Conservation (phyloP, 208 protist species). For the Phytomonas serpens region DNA sequence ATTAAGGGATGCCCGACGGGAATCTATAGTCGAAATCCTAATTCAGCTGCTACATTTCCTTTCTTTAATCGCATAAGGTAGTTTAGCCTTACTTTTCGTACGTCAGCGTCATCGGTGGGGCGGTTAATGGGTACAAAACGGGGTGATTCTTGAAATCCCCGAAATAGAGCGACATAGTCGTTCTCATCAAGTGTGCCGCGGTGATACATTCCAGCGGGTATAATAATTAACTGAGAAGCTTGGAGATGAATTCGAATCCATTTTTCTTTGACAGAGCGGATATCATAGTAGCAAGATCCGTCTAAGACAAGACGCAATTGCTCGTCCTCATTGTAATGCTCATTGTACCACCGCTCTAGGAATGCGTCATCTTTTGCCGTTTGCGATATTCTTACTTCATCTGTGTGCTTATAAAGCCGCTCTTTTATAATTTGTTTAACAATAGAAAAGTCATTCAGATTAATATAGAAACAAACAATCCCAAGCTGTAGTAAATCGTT, state of each 20-base stretch:
- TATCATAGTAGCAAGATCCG: conserved; percentile 89
- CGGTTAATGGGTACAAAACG: conserved; percentile 79
- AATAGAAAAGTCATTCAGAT: conserved; percentile 77
- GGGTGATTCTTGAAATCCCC: conserved; percentile 71
- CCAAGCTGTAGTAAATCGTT: conserved; percentile 76
- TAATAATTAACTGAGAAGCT: conserved; percentile 75
- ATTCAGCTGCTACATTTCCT: conserved; percentile 72
- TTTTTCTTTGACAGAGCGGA: conserved; percentile 85
- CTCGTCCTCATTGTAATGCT: conserved; percentile 93
- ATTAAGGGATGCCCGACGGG: background rate
- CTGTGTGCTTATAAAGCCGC: conserved; percentile 87
- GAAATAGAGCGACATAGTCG: conserved; percentile 81
- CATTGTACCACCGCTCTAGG: conserved; percentile 87
- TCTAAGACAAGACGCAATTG: conserved; percentile 86
- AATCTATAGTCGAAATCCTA: conserved; percentile 34
- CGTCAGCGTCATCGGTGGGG: conserved; percentile 52
- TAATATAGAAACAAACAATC: conserved; percentile 69
- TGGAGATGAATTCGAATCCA: conserved; percentile 87
- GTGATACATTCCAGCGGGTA: conserved; percentile 84
- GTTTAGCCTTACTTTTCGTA: conserved; percentile 58
- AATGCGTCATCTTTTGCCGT: conserved; percentile 84
- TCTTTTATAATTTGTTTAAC: conserved; percentile 85
- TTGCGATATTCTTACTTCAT: conserved; percentile 80
- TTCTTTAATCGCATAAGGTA: conserved; percentile 88
- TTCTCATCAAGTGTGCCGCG: conserved; percentile 81